Evolutionary conservation across 2,329 filamentous ascomycete genomes (phyloP), one percentile per base, ranked within the genome.

Genomic region (Cladophialophora yegresii): DNA sequence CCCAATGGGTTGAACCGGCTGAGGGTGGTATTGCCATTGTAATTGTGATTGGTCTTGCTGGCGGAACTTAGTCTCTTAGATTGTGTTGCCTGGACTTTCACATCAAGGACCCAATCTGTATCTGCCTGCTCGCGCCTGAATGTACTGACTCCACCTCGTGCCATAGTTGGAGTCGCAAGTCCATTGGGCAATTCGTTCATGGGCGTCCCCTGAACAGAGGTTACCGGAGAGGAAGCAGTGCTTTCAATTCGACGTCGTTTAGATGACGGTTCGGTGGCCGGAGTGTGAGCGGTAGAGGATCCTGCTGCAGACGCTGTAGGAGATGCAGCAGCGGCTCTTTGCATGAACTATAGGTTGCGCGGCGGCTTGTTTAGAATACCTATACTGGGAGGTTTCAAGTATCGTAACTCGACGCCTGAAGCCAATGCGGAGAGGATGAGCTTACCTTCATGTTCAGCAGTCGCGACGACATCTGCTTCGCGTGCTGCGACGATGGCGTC

Each of bases 401-500:
- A n/a, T 23, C 16, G 50, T 33, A 23, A 30, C 28, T 20, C 13
- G 51, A 40, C 50, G n/a, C 23, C 30, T 61, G 54, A 30, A 22
- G 22, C 20, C 40, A 30, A 8, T 32, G 36, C n/a, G 61, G 13
- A 23, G 28, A 54, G 10, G 32, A 13, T 0, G 23, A 28, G n/a
- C 62, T 65, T 53, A 71, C 70, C 64, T 71, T 71, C 70, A 71
- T 70, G 54, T 69, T 71, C 63, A 71, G 55, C 28, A 71, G 64
- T 53, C 70, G 64, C 16, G 68, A 70, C 50, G 70, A 71, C 65
- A 71, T 70, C 51, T 68, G 64, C 63, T 71, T 71, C 28, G 62
- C 33, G 1, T 66, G 55, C 54, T 65, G 60, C 36, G 60, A 59
- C 54, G 54, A 30, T 47, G 36, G 60, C 43, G 62, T 60, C 23